These are phyloP conservation scores for Entomortierella parvispora DNA, from an alignment of 192 early-diverging fungal genomes.

Conservation along the genomic window DNA sequence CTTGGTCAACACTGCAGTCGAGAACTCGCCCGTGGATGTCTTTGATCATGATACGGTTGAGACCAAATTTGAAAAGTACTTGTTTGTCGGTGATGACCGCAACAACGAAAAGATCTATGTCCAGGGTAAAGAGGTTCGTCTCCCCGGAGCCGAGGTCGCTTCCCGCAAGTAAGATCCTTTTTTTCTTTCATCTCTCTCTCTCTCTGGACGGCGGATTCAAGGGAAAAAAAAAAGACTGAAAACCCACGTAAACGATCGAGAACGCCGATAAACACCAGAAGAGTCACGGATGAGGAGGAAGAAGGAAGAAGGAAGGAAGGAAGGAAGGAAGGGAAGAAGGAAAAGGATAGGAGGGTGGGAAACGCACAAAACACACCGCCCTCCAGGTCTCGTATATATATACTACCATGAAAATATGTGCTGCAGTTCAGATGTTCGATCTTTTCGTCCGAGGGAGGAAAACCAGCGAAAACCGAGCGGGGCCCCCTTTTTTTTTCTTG, in stretches of 20 bases:
- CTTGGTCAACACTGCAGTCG: conserved; percentile 64
- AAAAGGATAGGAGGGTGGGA: conserved; percentile 35
- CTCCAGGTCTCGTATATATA: conserved; percentile 32
- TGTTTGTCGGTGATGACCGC: conserved; percentile 91
- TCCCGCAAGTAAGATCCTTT: conserved; percentile 30
- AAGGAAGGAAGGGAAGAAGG: neutral
- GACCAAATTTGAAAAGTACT: conserved; percentile 85
- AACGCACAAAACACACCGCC: conserved; percentile 55
- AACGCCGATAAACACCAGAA: too few relatives aligned
- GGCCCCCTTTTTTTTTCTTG: neutral
- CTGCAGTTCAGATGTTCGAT: conserved; percentile 16
- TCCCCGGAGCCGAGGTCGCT: conserved; percentile 21
- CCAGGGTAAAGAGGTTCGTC: conserved; percentile 65
- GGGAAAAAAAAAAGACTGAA: neutral
- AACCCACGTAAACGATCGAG: too few relatives aligned
- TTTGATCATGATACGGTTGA: conserved; percentile 66
- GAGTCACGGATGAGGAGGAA: too few relatives aligned
- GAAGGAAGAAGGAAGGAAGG: neutral
- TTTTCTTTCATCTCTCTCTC: neutral
- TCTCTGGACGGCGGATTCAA: neutral
- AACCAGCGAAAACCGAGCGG: too few relatives aligned
- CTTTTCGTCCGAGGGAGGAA: neutral
- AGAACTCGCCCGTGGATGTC: conserved; percentile 67
- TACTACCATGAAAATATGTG: conserved; percentile 49
- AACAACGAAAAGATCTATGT: conserved; percentile 88